A percentile compares a stretch with the other conserved stretches of the same genome.
Conservation (phyloP, 345 rosid genomes). For the Mangifera indica region DNA sequence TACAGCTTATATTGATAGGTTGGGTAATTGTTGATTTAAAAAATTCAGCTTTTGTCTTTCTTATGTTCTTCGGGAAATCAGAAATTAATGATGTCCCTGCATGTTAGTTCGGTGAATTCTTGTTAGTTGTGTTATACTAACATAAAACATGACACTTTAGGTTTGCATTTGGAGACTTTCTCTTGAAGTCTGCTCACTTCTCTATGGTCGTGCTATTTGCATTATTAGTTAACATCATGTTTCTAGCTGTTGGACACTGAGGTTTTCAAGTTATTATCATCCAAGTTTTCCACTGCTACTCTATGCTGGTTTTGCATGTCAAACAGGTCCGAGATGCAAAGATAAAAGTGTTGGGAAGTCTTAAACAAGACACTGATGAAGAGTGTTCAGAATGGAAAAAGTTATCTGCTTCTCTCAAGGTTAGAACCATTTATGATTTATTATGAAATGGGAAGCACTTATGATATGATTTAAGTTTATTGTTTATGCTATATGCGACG, state of each 20-base stretch:
- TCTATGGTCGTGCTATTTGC: not conserved
- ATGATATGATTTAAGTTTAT: not conserved
- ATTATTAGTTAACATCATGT: conserved; percentile 2
- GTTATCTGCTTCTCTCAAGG: conserved; percentile 68
- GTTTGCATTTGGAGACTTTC: not conserved
- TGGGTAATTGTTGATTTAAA: not conserved
- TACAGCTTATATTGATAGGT: not conserved
- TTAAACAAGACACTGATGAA: conserved; percentile 77
- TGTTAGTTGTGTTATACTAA: not conserved
- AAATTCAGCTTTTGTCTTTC: not conserved
- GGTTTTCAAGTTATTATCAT: conserved; percentile 5
- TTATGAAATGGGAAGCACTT: not conserved
- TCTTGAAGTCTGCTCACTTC: not conserved
- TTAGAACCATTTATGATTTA: conserved; percentile 18
- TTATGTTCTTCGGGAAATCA: not conserved
- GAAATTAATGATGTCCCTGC: not conserved
- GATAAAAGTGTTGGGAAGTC: conserved; percentile 66
- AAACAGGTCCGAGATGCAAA: conserved; percentile 84
- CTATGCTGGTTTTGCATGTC: conserved; percentile 23
- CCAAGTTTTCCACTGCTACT: conserved; percentile 5
- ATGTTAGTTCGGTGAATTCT: not conserved
- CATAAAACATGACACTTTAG: not conserved
- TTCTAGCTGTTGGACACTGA: not conserved
- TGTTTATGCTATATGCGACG: not conserved
- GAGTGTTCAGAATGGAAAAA: conserved; percentile 77